Evolutionary conservation across 257 asterid genomes (phyloP).

Genomic region (Solanum etuberosum): DNA sequence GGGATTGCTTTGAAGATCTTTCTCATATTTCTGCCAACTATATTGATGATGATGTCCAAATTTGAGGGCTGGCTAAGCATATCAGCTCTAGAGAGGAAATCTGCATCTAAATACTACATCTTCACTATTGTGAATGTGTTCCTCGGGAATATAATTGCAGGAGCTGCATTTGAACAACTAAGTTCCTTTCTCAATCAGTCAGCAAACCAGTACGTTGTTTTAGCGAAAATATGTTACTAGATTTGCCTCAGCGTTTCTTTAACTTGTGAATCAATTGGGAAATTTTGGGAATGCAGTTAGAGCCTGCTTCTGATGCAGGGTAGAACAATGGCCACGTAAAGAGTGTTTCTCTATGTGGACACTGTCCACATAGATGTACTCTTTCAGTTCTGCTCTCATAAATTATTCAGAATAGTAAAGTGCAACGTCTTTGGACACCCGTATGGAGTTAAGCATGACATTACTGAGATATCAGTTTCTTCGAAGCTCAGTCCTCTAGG

Average conservation of each 20-base stretch:
- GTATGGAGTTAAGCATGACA: background rate
- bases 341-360: background rate
- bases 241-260: background rate
- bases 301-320: background rate
- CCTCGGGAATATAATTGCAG: slow-evolving; percentile 73
- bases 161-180: slow-evolving; percentile 87
- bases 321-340: background rate
- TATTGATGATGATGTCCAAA: slow-evolving; percentile 86
- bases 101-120: slow-evolving; percentile 61
- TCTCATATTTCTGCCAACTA: slow-evolving; percentile 72
- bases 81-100: slow-evolving; percentile 71
- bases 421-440: background rate
- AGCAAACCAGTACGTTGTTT: slow-evolving; percentile 51
- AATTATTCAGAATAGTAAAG: background rate
- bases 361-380: background rate
- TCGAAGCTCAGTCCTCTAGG: background rate
- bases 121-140: slow-evolving; percentile 85
- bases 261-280: background rate
- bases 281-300: background rate
- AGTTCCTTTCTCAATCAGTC: slow-evolving; percentile 55
- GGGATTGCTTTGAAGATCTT: slow-evolving; percentile 93
- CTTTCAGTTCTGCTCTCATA: background rate
- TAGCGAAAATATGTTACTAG: background rate
- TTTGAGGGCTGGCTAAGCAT: slow-evolving; percentile 77
- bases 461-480: background rate